Conservation (phyloP, 805 yeast genomes). For the Kodamaea laetipori region DNA sequence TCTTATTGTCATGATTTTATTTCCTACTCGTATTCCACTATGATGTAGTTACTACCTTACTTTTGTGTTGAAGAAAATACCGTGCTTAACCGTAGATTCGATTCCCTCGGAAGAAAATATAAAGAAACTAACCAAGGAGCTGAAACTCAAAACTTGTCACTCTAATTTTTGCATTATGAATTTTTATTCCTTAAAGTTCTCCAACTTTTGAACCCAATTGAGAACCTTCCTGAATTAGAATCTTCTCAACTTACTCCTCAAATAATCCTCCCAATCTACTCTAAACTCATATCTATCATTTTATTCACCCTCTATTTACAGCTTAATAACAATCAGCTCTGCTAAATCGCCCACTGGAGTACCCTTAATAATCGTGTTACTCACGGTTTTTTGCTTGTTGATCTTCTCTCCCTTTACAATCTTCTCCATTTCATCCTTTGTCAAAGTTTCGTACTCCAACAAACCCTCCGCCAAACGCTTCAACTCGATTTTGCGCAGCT, state of each 20-base stretch:
- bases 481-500: constrained; percentile 65
- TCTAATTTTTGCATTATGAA: too few relatives aligned
- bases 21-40: too few relatives aligned
- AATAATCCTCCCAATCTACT: background rate
- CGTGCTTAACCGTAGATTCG: too few relatives aligned
- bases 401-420: constrained; percentile 79
- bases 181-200: too few relatives aligned
- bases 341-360: constrained; percentile 8
- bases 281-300: constrained; percentile 1
- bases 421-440: constrained; percentile 84
- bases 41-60: too few relatives aligned
- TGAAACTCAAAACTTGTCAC: too few relatives aligned
- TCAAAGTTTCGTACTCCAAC: constrained; percentile 92
- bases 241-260: constrained; percentile 1
- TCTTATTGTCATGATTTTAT: too few relatives aligned
- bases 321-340: constrained; percentile 9
- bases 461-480: constrained; percentile 90
- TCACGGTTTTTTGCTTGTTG: constrained; percentile 63
- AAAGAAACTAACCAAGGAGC: too few relatives aligned
- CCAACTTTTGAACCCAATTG: constrained; percentile 2
- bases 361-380: constrained; percentile 62
- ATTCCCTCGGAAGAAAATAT: too few relatives aligned
- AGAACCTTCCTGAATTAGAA: background rate
- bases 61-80: too few relatives aligned
- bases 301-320: constrained; percentile 7